Conservation (phyloP, 2,329 filamentous ascomycete species). For the Arthroderma sp. region DNA sequence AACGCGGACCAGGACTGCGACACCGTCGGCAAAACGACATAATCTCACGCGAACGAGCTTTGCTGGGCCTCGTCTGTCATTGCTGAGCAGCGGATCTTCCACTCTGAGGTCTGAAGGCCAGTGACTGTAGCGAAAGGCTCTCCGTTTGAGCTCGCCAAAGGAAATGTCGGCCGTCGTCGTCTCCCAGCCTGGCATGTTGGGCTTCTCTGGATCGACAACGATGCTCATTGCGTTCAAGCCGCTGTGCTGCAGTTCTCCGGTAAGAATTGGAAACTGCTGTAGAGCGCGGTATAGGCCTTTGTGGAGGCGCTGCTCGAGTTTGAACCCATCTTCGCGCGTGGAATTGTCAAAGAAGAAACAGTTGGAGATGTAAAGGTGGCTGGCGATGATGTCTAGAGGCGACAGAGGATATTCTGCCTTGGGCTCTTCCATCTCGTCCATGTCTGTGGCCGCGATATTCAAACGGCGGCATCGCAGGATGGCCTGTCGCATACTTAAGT, state of each 20-base stretch:
- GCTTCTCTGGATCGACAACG: neutral
- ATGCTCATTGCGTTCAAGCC: constrained; percentile 4
- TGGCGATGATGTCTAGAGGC: constrained; percentile 3
- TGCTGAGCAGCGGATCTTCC: neutral
- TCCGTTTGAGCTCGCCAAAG: neutral
- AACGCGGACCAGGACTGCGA: neutral
- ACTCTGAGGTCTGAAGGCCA: neutral
- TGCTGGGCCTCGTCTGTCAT: neutral
- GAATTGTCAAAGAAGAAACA: constrained; percentile 4
- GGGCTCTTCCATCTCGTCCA: neutral
- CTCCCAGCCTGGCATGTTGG: neutral
- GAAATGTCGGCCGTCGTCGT: neutral
- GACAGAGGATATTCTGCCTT: neutral
- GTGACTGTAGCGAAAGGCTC: neutral
- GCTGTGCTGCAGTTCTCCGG: neutral
- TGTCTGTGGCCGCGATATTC: neutral
- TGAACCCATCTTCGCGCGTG: neutral
- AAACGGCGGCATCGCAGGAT: neutral
- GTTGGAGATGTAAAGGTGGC: constrained; percentile 4
- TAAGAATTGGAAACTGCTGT: constrained; percentile 1
- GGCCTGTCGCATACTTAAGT: too few relatives aligned
- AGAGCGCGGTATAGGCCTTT: neutral
- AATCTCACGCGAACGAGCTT: constrained; percentile 1
- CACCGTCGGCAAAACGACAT: neutral
- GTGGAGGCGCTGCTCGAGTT: neutral